phyloP scores from a whole-genome alignment of 257 asterid species.

The Fraxinus americana region DNA sequence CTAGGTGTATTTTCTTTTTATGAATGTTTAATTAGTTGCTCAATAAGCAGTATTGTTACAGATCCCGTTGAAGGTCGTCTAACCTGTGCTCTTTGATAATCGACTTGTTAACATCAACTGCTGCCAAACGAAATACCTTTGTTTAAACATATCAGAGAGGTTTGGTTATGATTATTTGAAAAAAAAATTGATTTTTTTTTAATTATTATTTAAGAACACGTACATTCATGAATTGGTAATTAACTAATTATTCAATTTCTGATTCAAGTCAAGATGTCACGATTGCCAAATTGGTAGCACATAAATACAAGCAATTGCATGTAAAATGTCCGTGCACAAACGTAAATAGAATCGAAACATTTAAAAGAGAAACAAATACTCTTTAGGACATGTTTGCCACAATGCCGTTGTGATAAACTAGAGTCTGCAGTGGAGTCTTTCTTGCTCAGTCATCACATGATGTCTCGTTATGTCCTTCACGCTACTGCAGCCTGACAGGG shows the following conservation, averaged over 20 bases:
- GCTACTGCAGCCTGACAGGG: constrained; percentile 58
- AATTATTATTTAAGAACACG: no score
- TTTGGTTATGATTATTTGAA: no score
- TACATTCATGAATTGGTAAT: no score
- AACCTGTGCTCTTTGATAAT: neutral
- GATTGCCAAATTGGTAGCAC: no score
- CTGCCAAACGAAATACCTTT: no score
- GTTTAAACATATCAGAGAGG: no score
- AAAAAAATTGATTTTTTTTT: no score
- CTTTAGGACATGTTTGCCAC: neutral
- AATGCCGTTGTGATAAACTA: constrained; percentile 13
- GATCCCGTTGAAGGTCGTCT: neutral
- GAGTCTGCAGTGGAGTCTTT: constrained; percentile 35
- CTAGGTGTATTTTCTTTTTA: constrained; percentile 3
- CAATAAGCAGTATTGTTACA: neutral
- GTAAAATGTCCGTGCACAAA: neutral
- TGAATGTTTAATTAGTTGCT: neutral
- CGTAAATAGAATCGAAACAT: neutral
- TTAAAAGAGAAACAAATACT: neutral
- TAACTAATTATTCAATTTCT: no score
- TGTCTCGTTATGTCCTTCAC: constrained; percentile 45
- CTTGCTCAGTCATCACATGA: constrained; percentile 49
- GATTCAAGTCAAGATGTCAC: no score
- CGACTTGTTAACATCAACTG: no score
- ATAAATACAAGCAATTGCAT: no score